Percentiles rank a stretch among this genome's conserved stretches.
Evolutionary conservation across 2,329 filamentous ascomycete genomes (phyloP).

Genomic region (Penicillium sp.): DNA sequence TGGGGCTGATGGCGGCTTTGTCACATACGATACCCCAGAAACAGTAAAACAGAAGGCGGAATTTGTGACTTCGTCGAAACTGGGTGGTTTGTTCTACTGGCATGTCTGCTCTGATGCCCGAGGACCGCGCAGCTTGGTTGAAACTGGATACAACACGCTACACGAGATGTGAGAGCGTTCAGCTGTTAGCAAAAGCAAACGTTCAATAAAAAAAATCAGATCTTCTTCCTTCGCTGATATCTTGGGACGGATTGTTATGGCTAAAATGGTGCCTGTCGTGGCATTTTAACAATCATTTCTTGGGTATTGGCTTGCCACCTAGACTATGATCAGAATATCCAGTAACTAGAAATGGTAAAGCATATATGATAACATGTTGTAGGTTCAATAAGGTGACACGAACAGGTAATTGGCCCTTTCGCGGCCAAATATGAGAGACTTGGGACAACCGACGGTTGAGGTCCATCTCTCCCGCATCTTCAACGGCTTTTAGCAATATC

Average conservation of each 20-base stretch:
- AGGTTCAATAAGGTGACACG: neutral
- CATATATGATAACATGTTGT: neutral
- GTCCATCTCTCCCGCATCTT: constrained; percentile 10
- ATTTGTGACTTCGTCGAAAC: constrained; percentile 68
- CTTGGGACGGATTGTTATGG: neutral
- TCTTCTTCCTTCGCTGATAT: neutral
- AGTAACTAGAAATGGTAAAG: neutral
- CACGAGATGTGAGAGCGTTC: constrained; percentile 39
- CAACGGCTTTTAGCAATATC: neutral
- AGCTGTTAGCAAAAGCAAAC: neutral
- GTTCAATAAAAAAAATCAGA: neutral
- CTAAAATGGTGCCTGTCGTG: neutral
- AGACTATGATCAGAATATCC: neutral
- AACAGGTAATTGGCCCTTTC: neutral
- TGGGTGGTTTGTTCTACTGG: constrained; percentile 81
- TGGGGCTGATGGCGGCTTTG: constrained; percentile 72
- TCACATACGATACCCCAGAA: constrained; percentile 75
- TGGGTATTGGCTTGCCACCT: no score
- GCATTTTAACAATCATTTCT: neutral
- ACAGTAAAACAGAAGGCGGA: constrained; percentile 73
- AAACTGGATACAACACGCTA: constrained; percentile 59
- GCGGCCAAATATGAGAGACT: neutral
- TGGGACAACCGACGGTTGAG: constrained; percentile 19
- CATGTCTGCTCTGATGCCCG: constrained; percentile 69
- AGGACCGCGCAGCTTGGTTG: constrained; percentile 59